These are phyloP conservation scores for Colletotrichum brevisporum DNA, from an alignment of 2,329 filamentous ascomycete species.

Conservation along the genomic window DNA sequence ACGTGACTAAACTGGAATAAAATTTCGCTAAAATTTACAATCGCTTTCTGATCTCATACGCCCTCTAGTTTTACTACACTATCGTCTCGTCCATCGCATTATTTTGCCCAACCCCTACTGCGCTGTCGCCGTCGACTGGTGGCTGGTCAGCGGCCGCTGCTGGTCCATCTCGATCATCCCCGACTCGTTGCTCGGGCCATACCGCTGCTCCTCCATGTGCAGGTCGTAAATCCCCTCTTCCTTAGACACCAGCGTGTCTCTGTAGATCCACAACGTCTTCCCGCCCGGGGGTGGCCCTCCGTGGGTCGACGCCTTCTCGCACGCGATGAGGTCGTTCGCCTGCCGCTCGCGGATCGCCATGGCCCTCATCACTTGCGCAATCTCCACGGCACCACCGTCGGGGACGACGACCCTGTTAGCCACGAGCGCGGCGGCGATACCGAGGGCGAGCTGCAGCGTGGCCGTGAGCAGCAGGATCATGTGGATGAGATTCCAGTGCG, in stretches of 20 bases:
- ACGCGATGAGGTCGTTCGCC: neutral
- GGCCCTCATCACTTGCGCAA: slow-evolving; percentile 39
- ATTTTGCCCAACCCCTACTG: too few species aligned
- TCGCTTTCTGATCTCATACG: too few species aligned
- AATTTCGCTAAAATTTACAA: too few species aligned
- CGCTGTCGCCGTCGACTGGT: neutral
- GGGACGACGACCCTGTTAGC: slow-evolving; percentile 48
- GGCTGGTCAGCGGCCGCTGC: slow-evolving; percentile 10
- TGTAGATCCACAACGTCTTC: slow-evolving; percentile 37
- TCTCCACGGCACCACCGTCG: slow-evolving; percentile 26
- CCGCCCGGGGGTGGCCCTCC: neutral
- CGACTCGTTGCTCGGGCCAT: neutral
- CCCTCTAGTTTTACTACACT: neutral
- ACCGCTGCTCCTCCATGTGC: slow-evolving; percentile 38
- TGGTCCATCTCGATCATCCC: slow-evolving; percentile 37
- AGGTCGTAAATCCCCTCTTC: slow-evolving; percentile 36
- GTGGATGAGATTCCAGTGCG: slow-evolving; percentile 49
- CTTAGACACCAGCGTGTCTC: slow-evolving; percentile 22
- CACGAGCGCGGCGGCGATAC: slow-evolving; percentile 42
- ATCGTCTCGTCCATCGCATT: neutral
- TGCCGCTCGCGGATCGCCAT: slow-evolving; percentile 35
- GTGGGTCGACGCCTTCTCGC: neutral
- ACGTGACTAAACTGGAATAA: too few species aligned
- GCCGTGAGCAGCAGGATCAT: slow-evolving; percentile 52
- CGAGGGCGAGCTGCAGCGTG: slow-evolving; percentile 49